Conservation (phyloP, 2,329 filamentous ascomycete genomes). For the Epichloe glyceriae region DNA sequence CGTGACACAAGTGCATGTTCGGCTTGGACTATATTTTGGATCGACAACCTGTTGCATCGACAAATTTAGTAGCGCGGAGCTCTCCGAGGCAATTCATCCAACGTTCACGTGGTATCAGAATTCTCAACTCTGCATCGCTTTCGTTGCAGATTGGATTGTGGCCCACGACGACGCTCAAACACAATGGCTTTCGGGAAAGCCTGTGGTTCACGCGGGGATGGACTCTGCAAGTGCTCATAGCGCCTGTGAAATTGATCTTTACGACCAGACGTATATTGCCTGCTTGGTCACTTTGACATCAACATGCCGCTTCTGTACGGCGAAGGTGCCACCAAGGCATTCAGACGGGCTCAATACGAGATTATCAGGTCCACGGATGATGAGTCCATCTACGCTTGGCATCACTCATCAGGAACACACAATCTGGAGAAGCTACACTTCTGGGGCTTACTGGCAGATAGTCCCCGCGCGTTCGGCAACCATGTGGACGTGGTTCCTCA, state of each 20-base stretch:
- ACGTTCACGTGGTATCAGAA: conserved; percentile 9
- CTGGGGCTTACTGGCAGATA: not conserved
- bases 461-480: not conserved
- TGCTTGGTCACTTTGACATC: conserved; percentile 21
- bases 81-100: not conserved
- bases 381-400: not conserved
- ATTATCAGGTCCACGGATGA: not conserved
- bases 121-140: conserved; percentile 10
- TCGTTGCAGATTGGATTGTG: conserved; percentile 6
- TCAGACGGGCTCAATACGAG: conserved; percentile 10
- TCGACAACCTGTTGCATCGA: conserved; percentile 2
- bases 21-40: not conserved
- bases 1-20: too few relatives aligned
- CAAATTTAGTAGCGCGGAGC: conserved; percentile 6
- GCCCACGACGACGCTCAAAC: conserved; percentile 1
- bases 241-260: conserved; percentile 14
- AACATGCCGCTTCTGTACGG: conserved; percentile 22
- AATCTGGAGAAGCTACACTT: not conserved
- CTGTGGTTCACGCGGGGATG: conserved; percentile 7
- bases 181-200: conserved; percentile 4
- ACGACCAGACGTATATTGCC: conserved; percentile 16
- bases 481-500: not conserved
- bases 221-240: conserved; percentile 10
- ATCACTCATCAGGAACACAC: not conserved
- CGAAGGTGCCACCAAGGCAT: conserved; percentile 17